Evolutionary conservation across 495 filamentous ascomycete genomes (phyloP).

Genomic region (Acidomyces sp.): DNA sequence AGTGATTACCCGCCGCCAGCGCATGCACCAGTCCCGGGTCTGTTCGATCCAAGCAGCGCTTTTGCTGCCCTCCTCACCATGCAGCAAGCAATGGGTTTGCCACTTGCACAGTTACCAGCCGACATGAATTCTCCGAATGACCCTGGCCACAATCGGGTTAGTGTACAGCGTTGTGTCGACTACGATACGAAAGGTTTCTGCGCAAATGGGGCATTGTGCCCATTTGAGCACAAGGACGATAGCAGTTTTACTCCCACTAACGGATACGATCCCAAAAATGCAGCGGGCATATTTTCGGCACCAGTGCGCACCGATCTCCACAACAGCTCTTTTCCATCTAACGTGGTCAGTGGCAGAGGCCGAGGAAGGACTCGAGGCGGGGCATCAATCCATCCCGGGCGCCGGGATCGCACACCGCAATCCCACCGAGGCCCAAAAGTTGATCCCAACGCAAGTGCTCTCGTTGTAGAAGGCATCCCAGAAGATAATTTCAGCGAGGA

Average conservation of each 20-base stretch:
- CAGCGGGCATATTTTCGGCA: conserved; percentile 32
- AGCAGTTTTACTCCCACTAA: conserved; percentile 42
- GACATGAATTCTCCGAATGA: conserved; percentile 9
- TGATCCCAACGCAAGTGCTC: conserved; percentile 60
- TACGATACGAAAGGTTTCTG: conserved; percentile 86
- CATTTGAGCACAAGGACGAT: conserved; percentile 66
- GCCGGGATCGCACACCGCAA: conserved; percentile 50
- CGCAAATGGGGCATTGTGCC: conserved; percentile 60
- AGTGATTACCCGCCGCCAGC: too few relatives aligned
- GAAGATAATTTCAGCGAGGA: conserved; percentile 70
- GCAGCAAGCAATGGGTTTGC: conserved; percentile 55
- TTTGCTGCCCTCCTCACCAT: conserved; percentile 59
- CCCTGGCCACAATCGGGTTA: conserved; percentile 1
- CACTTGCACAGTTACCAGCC: conserved; percentile 38
- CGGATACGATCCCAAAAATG: conserved; percentile 79
- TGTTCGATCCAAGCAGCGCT: conserved; percentile 51
- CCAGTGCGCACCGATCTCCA: conserved; percentile 14
- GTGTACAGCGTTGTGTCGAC: conserved; percentile 59
- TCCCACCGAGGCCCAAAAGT: conserved; percentile 61
- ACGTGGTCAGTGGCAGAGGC: conserved; percentile 31
- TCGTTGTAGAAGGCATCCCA: conserved; percentile 89
- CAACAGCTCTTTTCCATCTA: conserved; percentile 20
- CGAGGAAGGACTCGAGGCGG: conserved; percentile 36
- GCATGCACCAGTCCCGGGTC: conserved; percentile 33
- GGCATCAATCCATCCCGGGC: conserved; percentile 30